Conservation (phyloP, 768 basidiomycete species). For the Xerocomus potaroensis region DNA sequence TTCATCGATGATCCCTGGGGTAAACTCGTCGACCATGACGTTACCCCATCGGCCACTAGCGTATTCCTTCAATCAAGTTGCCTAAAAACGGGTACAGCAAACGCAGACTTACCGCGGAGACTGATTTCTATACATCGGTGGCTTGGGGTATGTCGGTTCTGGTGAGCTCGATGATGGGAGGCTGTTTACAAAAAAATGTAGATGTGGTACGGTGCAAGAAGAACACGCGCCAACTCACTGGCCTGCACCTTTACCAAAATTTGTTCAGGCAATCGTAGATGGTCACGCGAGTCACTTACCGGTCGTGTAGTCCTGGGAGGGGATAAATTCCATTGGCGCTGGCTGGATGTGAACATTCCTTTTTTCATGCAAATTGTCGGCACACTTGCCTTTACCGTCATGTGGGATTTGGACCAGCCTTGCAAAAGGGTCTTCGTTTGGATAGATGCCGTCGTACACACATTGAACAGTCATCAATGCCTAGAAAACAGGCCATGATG, state of each 20-base stretch:
- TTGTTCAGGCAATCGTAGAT: background rate
- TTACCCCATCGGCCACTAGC: constrained; percentile 9
- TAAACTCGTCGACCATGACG: constrained; percentile 8
- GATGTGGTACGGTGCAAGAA: background rate
- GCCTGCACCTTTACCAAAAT: background rate
- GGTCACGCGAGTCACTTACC: background rate
- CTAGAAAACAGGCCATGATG: background rate
- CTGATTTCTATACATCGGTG: background rate
- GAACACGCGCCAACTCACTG: background rate
- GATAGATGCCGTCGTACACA: constrained; percentile 6
- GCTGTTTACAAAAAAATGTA: background rate
- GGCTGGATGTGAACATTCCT: background rate
- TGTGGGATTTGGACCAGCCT: background rate
- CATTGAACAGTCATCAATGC: constrained; percentile 3
- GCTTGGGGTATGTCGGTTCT: background rate
- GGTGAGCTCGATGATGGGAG: background rate
- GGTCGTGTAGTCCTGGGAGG: background rate
- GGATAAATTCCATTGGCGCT: background rate
- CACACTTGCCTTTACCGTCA: background rate
- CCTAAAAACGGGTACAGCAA: background rate
- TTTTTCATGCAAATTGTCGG: background rate
- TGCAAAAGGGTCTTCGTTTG: background rate
- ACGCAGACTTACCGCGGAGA: background rate
- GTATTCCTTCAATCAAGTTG: background rate
- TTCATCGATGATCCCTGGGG: constrained; percentile 1